Conservation (phyloP, 2,329 filamentous ascomycete species). For the Chalara sp. region DNA sequence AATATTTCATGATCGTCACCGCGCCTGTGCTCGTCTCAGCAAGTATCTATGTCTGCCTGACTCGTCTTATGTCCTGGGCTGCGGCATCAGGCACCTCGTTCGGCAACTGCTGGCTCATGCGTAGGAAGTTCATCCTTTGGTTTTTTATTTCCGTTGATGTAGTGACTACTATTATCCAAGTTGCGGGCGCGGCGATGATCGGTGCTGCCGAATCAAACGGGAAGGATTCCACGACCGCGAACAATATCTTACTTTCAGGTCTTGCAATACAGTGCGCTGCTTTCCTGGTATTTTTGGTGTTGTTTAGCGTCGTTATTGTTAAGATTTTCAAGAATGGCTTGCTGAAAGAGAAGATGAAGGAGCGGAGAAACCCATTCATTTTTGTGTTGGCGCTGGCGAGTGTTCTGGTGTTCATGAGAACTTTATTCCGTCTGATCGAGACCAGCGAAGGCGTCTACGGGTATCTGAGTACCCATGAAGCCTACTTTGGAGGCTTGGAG, state of each 20-base stretch:
- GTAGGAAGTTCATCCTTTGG: constrained; percentile 41
- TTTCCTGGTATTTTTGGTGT: constrained; percentile 41
- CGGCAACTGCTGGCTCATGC: not conserved
- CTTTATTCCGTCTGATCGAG: constrained; percentile 47
- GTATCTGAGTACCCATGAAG: constrained; percentile 41
- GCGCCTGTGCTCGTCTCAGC: constrained; percentile 52
- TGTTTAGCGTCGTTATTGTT: constrained; percentile 10
- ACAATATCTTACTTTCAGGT: constrained; percentile 49
- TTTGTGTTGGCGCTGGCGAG: constrained; percentile 37
- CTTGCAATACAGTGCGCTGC: constrained; percentile 47
- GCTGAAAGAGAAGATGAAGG: constrained; percentile 4
- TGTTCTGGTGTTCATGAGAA: constrained; percentile 44
- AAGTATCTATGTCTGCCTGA: constrained; percentile 47
- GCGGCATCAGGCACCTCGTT: not conserved
- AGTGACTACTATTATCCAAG: constrained; percentile 45
- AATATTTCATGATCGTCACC: constrained; percentile 56
- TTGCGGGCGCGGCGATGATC: constrained; percentile 47
- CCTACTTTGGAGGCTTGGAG: constrained; percentile 46
- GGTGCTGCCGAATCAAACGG: constrained; percentile 41
- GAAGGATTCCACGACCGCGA: constrained; percentile 42
- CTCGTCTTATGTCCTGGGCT: constrained; percentile 36
- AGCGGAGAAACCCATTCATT: constrained; percentile 33
- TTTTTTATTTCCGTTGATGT: constrained; percentile 49
- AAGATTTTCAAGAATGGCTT: constrained; percentile 1
- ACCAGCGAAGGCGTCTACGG: constrained; percentile 42